Evolutionary conservation across 2,329 filamentous ascomycete genomes (phyloP).

Genomic region (Penicillium sp.): DNA sequence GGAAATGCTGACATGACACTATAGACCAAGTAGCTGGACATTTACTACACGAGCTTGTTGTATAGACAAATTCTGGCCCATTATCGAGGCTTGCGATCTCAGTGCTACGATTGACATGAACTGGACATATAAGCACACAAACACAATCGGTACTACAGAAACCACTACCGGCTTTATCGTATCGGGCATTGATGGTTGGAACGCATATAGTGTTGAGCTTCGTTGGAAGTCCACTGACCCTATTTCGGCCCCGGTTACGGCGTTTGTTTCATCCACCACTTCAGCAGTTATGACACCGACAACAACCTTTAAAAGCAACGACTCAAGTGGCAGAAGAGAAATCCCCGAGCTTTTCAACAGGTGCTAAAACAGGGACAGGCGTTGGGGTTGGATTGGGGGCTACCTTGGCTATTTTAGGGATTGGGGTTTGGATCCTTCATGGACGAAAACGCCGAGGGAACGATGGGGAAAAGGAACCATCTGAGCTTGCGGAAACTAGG

Average conservation of each 20-base stretch:
- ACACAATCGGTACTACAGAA: background rate
- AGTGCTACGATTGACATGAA: background rate
- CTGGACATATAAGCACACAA: background rate
- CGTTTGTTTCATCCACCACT: background rate
- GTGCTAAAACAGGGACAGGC: background rate
- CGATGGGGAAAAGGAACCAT: no score
- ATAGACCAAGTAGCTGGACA: slow-evolving; percentile 1
- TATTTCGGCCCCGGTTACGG: background rate
- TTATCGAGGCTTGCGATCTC: background rate
- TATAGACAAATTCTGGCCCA: background rate
- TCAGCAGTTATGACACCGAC: background rate
- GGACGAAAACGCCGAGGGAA: background rate
- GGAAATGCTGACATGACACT: background rate
- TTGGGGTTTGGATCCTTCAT: background rate
- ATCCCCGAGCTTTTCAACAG: background rate
- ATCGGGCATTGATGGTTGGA: background rate
- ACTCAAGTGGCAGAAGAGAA: background rate
- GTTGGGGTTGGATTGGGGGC: background rate
- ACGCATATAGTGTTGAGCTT: background rate
- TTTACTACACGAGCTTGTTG: background rate
- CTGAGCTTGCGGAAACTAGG: background rate
- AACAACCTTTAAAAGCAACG: background rate
- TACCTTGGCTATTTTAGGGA: background rate
- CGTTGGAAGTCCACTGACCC: background rate
- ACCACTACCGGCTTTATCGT: no score